A percentile compares a stretch with the other conserved stretches of the same genome.
Evolutionary conservation across 495 filamentous ascomycete genomes (phyloP).

Genomic region (Aspergillus bridgeri): DNA sequence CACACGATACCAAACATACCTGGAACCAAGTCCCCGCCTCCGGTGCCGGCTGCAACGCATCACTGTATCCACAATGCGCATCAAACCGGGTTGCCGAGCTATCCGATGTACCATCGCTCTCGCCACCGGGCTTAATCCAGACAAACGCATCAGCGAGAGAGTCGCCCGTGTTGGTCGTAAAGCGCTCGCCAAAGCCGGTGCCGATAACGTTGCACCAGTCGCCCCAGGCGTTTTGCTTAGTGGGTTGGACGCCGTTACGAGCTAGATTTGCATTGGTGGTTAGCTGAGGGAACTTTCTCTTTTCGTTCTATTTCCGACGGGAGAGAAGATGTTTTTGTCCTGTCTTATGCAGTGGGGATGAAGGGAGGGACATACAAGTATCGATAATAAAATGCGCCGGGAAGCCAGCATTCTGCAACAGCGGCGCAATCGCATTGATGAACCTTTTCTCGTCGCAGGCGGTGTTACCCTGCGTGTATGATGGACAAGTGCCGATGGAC

Average conservation of each 20-base stretch:
- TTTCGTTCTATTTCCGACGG: not conserved
- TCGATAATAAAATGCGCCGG: conserved; percentile 72
- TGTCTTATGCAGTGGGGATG: no score
- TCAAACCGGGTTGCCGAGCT: conserved; percentile 62
- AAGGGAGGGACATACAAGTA: conserved; percentile 28
- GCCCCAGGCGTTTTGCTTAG: conserved; percentile 64
- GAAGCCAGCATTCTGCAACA: conserved; percentile 59
- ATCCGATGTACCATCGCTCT: conserved; percentile 74
- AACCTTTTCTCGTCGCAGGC: conserved; percentile 71
- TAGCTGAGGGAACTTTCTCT: not conserved
- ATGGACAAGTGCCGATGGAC: conserved; percentile 39
- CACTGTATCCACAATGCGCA: conserved; percentile 63
- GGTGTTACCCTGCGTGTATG: conserved; percentile 37
- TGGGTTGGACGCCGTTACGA: conserved; percentile 65
- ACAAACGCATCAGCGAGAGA: conserved; percentile 70
- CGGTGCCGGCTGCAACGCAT: conserved; percentile 60
- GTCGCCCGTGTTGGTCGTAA: conserved; percentile 59
- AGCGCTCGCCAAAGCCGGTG: conserved; percentile 70
- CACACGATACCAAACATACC: not conserved
- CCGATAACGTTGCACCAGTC: conserved; percentile 82
- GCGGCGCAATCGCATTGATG: conserved; percentile 60
- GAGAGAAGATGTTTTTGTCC: no score
- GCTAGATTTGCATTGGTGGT: conserved; percentile 15
- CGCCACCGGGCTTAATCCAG: conserved; percentile 82
- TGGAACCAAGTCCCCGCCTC: conserved; percentile 56